phyloP scores from a whole-genome alignment of 495 filamentous ascomycete species.

The Ramalina peruviana region DNA sequence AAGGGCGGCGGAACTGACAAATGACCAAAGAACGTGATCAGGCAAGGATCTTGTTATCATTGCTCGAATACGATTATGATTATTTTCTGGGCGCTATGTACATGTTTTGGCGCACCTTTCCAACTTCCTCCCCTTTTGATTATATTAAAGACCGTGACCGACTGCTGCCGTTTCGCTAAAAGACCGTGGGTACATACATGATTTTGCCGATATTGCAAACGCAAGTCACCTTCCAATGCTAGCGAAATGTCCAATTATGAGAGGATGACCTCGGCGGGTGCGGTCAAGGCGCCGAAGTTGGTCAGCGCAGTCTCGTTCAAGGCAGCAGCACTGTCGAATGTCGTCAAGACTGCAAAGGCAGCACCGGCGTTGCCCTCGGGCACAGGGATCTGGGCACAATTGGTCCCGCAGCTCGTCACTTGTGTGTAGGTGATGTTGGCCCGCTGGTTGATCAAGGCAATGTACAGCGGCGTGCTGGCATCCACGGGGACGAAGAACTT shows the following conservation, averaged over 20 bases:
- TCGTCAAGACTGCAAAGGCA: slow-evolving; percentile 21
- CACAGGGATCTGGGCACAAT: slow-evolving; percentile 14
- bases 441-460: slow-evolving; percentile 18
- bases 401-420: slow-evolving; percentile 13
- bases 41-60: too few species aligned
- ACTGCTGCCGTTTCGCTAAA: too few species aligned
- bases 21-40: too few species aligned
- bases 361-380: slow-evolving; percentile 16
- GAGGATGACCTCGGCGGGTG: slow-evolving; percentile 18
- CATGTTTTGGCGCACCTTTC: too few species aligned
- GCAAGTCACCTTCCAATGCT: too few species aligned
- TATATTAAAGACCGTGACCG: too few species aligned
- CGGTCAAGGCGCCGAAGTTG: slow-evolving; percentile 16
- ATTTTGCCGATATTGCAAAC: too few species aligned
- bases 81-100: too few species aligned
- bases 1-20: too few species aligned
- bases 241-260: slow-evolving; percentile 4
- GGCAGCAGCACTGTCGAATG: slow-evolving; percentile 12
- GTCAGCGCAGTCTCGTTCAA: slow-evolving; percentile 14
- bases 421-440: slow-evolving; percentile 15
- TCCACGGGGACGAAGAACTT: slow-evolving; percentile 17
- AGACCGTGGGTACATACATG: too few species aligned
- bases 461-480: slow-evolving; percentile 15
- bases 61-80: too few species aligned
- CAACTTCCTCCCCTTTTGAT: too few species aligned